Conservation (phyloP, 177 flowering plant species). For the Tripterygium wilfordii region DNA sequence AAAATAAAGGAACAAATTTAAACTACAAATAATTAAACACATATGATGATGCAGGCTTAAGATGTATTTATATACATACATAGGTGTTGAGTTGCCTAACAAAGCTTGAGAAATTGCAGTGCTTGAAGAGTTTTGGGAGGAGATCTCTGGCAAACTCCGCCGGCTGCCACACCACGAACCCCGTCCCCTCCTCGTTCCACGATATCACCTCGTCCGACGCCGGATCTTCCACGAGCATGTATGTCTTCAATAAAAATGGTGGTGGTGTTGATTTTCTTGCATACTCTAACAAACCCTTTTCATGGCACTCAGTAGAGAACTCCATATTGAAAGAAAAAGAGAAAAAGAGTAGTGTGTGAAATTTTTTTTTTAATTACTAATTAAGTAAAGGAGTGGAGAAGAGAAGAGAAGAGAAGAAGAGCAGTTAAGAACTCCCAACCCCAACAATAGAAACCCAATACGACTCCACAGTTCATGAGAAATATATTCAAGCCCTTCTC, state of each 20-base stretch:
- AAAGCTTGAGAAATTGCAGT: conserved; percentile 92
- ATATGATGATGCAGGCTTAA: too few species aligned
- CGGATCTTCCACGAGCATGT: conserved; percentile 79
- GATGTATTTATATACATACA: conserved; percentile 30
- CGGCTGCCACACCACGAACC: conserved; percentile 81
- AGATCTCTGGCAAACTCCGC: conserved; percentile 80
- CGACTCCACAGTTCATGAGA: conserved; percentile 80
- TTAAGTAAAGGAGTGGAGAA: conserved; percentile 6
- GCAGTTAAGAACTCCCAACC: conserved; percentile 82
- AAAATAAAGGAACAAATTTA: too few species aligned
- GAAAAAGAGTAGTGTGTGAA: too few species aligned
- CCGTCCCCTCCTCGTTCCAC: conserved; percentile 75
- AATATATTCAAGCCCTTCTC: too few species aligned
- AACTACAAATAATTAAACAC: neutral
- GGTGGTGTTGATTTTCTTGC: conserved; percentile 50
- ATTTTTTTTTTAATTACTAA: too few species aligned
- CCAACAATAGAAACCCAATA: conserved; percentile 86
- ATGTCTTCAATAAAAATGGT: conserved; percentile 73
- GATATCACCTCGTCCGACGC: conserved; percentile 56
- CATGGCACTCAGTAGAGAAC: too few species aligned
- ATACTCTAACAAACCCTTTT: conserved; percentile 34
- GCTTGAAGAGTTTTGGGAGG: conserved; percentile 87
- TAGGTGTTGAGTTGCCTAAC: conserved; percentile 88
- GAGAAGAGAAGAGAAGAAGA: conserved; percentile 82
- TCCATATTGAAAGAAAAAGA: neutral